These are phyloP conservation scores for Fusarium torulosum DNA, from an alignment of 2,329 filamentous ascomycete genomes.

Conservation along the genomic window DNA sequence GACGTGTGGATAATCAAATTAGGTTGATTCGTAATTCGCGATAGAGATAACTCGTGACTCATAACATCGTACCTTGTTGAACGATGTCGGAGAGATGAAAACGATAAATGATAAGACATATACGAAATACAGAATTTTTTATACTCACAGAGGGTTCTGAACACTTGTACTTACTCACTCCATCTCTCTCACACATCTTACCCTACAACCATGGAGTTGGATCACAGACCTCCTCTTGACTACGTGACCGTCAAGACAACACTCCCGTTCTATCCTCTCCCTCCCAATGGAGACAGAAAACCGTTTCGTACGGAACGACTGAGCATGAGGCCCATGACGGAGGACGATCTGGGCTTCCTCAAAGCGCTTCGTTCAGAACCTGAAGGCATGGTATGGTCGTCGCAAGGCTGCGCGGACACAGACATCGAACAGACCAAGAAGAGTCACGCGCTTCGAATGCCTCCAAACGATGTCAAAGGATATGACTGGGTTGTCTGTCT, in stretches of 20 bases:
- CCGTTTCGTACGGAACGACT: slow-evolving; percentile 66
- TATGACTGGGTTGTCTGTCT: slow-evolving; percentile 70
- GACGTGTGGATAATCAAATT: neutral
- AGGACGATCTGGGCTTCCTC: slow-evolving; percentile 64
- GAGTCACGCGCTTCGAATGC: slow-evolving; percentile 58
- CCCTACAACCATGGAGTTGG: slow-evolving; percentile 39
- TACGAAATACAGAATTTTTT: neutral
- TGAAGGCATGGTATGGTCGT: slow-evolving; percentile 73
- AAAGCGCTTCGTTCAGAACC: slow-evolving; percentile 67
- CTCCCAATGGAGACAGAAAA: slow-evolving; percentile 54
- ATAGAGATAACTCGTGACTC: slow-evolving; percentile 10
- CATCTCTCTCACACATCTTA: neutral
- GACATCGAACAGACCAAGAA: slow-evolving; percentile 59
- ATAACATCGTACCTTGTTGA: neutral
- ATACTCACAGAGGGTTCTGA: neutral
- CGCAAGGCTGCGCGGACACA: slow-evolving; percentile 56
- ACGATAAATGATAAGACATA: neutral
- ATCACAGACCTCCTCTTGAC: slow-evolving; percentile 41
- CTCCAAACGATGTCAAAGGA: slow-evolving; percentile 62
- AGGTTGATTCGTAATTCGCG: neutral
- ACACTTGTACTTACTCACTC: neutral
- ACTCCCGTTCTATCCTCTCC: slow-evolving; percentile 59
- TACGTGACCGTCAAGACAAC: slow-evolving; percentile 62
- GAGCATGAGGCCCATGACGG: slow-evolving; percentile 63
- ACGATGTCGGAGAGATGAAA: slow-evolving; percentile 3